Base-by-base conservation (phyloP, 192 early-diverging fungal species). In the Backusella westeae region DNA sequence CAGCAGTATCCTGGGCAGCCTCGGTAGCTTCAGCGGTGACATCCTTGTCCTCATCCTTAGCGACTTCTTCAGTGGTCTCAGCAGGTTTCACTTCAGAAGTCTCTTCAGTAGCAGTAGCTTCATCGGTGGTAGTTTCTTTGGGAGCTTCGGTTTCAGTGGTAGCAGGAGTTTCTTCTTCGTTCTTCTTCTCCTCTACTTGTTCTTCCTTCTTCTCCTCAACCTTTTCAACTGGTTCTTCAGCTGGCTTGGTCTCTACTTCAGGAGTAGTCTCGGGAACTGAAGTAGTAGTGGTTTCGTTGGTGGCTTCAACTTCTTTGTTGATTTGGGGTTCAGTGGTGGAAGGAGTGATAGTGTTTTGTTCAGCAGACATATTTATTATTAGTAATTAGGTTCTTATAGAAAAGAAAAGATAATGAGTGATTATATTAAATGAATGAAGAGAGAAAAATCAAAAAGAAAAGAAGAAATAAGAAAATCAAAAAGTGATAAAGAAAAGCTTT, bases 31-130 rank as follows among this genome's bases (percentile, higher is more conserved):
- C 49, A 56, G 32, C 65, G 34, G 19, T 42, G 76, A 9, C 46
- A 72, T 23, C 79, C 41, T 10, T 75, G 72, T 76, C 29, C 69
- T 69, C 14, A 69, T 77, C 8, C 15, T 83, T 44, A 35, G 35
- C 36, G 6, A 15, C n/a, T 70, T 75, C 34, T 56, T 78, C 70
- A 79, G 77, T 63, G 65, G 80, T 2, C 76, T 81, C 49, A 12
- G 6, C 71, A 52, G 71, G 26, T 52, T 49, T 19, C 10, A 34
- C 9, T n/a, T 46, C 6, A 15, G 34, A 73, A 78, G 29, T 67
- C 69, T 10, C 42, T 19, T 44, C 14, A 52, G 71, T 3, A 19
- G 72, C 44, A 21, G 17, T 34, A n/a, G 41, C 21, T 49, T 49
- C 46, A 1, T 49, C 46, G 19, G 6, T 14, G 8, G 52, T 29